A percentile compares a stretch with the other conserved stretches of the same genome.
Conservation (phyloP, 2,329 filamentous ascomycete genomes). For the Phaeomoniella chlamydospora region DNA sequence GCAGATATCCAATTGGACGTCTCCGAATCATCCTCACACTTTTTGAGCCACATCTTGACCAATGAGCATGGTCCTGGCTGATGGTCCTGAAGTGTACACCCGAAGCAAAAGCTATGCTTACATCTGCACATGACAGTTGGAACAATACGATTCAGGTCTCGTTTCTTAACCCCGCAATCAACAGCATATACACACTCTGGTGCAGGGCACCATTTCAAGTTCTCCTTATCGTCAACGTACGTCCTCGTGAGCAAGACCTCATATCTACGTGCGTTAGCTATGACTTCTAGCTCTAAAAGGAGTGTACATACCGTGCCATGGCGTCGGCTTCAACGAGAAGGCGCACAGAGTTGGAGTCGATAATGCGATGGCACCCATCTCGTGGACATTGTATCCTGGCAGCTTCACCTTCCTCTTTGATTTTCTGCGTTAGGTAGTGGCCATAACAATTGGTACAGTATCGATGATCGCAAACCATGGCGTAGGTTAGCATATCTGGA, state of each 20-base stretch:
- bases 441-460: conserved; percentile 89
- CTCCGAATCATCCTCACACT: conserved; percentile 95
- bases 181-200: conserved; percentile 94
- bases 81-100: conserved; percentile 78
- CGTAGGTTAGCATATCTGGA: conserved; percentile 63
- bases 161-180: conserved; percentile 76
- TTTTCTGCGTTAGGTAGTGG: conserved; percentile 85
- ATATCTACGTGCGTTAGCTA: conserved; percentile 41
- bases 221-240: conserved; percentile 93
- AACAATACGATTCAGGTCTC: conserved; percentile 70
- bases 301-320: conserved; percentile 33
- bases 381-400: conserved; percentile 88
- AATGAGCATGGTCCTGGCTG: conserved; percentile 83
- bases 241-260: conserved; percentile 77
- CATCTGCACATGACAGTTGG: conserved; percentile 81
- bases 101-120: conserved; percentile 85
- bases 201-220: conserved; percentile 92
- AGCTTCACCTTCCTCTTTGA: conserved; percentile 87
- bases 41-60: conserved; percentile 93
- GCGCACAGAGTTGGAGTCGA: conserved; percentile 78
- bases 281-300: conserved; percentile 5
- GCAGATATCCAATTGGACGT: conserved; percentile 99
- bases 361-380: conserved; percentile 73
- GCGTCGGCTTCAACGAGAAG: conserved; percentile 50
- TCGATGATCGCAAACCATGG: conserved; percentile 86